Evolutionary conservation across 148 eudicot genomes (phyloP), one percentile per base, ranked within the genome.

Genomic region (Linanthus parryae): DNA sequence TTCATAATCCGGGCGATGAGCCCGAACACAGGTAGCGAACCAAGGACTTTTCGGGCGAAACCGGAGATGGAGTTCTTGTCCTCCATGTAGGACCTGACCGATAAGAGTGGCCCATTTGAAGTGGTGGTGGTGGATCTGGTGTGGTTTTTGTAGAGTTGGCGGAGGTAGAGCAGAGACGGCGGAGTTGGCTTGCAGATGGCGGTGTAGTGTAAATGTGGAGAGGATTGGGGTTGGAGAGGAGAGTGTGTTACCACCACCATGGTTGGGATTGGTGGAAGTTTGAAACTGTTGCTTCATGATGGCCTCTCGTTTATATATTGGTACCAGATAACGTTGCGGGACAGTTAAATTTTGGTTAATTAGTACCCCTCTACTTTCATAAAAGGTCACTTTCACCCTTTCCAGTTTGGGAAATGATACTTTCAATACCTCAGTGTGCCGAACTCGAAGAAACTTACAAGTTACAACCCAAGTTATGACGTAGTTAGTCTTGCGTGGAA

Each of bases 11-110:
- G 62, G 12, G 96, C 94, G 2, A 88, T 52, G 16, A 88, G 83
- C 1, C 96, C 96, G 19, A 88, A 22, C 0, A 88, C 70, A 11
- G 96, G 96, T 5, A 88, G 68, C 18, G 96, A 67, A 2, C 92
- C 96, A 35, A 88, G 71, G 27, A 88, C 76, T 61, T 83, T 88
- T 24, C 66, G 78, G 1, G 69, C 85, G 15, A 88, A 81, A 36
- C 76, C 75, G 2, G 96, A 60, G 0, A 84, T 21, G 1, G 88
- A 63, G 61, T 66, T 81, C 23, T 77, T 46, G 41, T 74, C 77
- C 21, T 88, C 96, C 54, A 76, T 79, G 65, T 88, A 88, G 24
- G 85, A 61, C 57, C 29, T 62, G 40, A 88, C 55, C 23, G 66
- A 34, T 11, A 73, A 31, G 37, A 45, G 42, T 38, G 42, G 16